phyloP scores from a whole-genome alignment of 345 rosid species.

The Eucalyptus curtisii region DNA sequence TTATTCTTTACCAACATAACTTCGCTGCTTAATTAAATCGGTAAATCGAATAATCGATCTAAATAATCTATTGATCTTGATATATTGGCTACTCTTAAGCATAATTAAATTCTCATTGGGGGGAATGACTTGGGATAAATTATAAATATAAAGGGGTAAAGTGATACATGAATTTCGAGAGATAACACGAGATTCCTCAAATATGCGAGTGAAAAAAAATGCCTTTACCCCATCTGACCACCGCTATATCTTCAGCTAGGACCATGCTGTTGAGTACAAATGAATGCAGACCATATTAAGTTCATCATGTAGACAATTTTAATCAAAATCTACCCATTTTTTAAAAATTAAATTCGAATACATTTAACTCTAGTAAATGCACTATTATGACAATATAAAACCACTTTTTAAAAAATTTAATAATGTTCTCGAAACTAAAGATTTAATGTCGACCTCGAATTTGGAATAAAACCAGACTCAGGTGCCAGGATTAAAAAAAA shows the following conservation, averaged over 20 bases:
- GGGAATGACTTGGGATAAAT: not conserved
- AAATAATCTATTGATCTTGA: not conserved
- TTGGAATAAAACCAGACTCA: not conserved
- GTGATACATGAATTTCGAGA: not conserved
- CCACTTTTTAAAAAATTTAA: not conserved
- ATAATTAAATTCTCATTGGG: not conserved
- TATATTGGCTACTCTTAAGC: not conserved
- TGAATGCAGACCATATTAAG: not conserved
- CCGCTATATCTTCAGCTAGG: not conserved
- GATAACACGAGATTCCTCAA: too few species aligned
- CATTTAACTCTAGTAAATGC: not conserved
- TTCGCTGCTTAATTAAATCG: accelerated
- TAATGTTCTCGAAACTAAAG: not conserved
- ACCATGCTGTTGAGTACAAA: not conserved
- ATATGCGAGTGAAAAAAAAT: not conserved
- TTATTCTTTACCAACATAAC: accelerated
- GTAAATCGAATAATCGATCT: accelerated
- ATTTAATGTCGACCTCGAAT: not conserved
- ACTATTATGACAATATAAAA: not conserved
- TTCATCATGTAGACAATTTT: not conserved
- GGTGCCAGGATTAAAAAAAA: not conserved
- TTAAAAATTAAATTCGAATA: not conserved
- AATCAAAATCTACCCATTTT: not conserved
- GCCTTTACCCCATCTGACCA: not conserved
- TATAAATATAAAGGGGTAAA: not conserved